phyloP scores from a whole-genome alignment of 1,284 basidiomycete species.

The Apiotrichum porosum region DNA sequence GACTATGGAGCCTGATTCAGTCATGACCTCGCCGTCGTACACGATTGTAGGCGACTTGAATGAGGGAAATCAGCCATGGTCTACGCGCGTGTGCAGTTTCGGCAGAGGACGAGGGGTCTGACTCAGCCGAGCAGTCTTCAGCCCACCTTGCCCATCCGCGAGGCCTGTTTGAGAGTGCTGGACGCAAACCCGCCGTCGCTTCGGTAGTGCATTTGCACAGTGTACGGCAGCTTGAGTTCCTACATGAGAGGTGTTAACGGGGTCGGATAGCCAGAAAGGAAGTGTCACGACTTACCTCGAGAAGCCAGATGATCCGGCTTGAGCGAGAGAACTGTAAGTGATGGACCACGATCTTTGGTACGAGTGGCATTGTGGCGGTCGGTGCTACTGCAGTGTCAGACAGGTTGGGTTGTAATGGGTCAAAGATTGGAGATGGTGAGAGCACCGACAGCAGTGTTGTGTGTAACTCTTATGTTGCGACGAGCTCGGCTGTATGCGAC shows the following conservation, averaged over 20 bases:
- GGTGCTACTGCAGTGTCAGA: too few relatives aligned
- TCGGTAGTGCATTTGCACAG: conserved; percentile 34
- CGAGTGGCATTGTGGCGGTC: too few relatives aligned
- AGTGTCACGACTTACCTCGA: conserved; percentile 3
- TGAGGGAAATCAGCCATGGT: conserved; percentile 1
- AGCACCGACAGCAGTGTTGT: too few relatives aligned
- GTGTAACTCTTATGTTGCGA: too few relatives aligned
- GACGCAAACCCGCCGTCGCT: conserved; percentile 9
- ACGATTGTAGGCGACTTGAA: conserved; percentile 28
- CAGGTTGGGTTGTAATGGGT: too few relatives aligned
- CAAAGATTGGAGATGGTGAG: too few relatives aligned
- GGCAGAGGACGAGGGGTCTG: not conserved
- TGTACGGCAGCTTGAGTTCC: conserved; percentile 33
- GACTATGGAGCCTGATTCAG: conserved; percentile 38
- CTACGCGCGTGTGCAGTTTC: not conserved
- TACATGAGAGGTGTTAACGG: too few relatives aligned
- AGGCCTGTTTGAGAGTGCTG: conserved; percentile 20
- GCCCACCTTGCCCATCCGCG: conserved; percentile 30
- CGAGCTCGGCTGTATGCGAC: too few relatives aligned
- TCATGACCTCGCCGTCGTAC: conserved; percentile 26
- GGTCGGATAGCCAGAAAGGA: too few relatives aligned
- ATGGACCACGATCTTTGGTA: conserved; percentile 3
- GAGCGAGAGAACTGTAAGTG: conserved; percentile 3
- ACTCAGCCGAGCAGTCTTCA: not conserved
- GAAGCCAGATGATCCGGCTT: conserved; percentile 13